Base-by-base conservation (phyloP, 2,329 filamentous ascomycete species). In the Colletotrichum musae region DNA sequence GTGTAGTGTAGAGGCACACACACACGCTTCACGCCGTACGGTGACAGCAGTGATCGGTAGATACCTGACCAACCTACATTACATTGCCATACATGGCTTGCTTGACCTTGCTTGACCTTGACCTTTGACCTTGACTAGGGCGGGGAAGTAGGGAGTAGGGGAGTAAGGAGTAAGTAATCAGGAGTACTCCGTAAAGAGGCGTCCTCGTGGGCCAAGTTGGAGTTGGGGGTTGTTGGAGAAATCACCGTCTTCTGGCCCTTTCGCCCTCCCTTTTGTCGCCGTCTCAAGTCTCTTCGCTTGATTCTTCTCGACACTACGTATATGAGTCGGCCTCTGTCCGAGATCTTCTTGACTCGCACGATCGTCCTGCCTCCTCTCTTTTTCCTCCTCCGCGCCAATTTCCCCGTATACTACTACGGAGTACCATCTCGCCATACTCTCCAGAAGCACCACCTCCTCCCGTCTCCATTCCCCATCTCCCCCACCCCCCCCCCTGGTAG, bases 161-260 rank as follows among this genome's bases (percentile, higher is more conserved):
- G 18, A 6, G 18, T 13, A 6, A 7, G 45, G 45, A n/a, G 45
- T n/a, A 21, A 24, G 21, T 24, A 24, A 24, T 24, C 2, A 24
- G 21, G 21, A 24, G 21, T 24, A 24, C 21, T 24, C 21, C 21
- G 21, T 36, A 36, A 36, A 10, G 32, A 36, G 50, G 21, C 13
- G 50, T 13, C 50, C 41, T 43, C 41, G 41, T 43, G 41, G 41
- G 41, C 41, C 41, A 43, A 43, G 16, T 60, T 36, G 7, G 50
- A 60, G 50, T 68, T 64, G 54, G 60, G 47, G 47, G 48, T 53
- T 43, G 48, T 65, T 69, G 54, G 61, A 65, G 56, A 65, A 69
- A 69, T 65, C 61, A 61, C 54, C 54, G 56, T 48, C 61, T 32
- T 54, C 50, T 59, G 32, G 50, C 18, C 59, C 39, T 45, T 24